Percentiles rank a stretch among this genome's conserved stretches.
phyloP scores from a whole-genome alignment of 2,329 filamentous ascomycete species.

The Cryphonectria radicalis region DNA sequence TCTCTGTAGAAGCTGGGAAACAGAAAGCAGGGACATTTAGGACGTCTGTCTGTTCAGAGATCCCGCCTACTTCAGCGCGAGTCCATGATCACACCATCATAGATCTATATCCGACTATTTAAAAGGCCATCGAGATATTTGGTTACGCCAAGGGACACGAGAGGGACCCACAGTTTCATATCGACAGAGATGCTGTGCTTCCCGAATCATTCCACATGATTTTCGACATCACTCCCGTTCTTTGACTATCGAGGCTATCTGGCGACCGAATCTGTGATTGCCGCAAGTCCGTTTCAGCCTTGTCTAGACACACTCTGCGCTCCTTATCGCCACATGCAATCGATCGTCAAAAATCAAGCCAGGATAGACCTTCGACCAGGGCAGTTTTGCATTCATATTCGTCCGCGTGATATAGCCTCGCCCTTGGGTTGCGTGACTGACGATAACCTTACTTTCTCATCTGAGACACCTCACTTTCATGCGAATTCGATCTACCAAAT shows the following conservation, averaged over 20 bases:
- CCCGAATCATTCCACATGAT: constrained; percentile 6
- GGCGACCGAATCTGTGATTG: constrained; percentile 19
- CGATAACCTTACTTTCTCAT: not conserved
- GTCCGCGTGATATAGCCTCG: constrained; percentile 18
- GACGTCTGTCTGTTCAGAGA: not conserved
- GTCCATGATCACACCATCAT: not conserved
- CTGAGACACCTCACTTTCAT: constrained; percentile 21
- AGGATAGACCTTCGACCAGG: constrained; percentile 9
- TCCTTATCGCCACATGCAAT: constrained; percentile 19
- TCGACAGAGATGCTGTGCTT: constrained; percentile 8
- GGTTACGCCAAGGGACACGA: not conserved
- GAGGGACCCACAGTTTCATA: not conserved
- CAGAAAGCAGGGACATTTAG: not conserved
- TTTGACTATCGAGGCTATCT: not conserved
- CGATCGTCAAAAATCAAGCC: constrained; percentile 9
- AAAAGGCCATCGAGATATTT: not conserved
- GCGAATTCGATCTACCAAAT: constrained; percentile 5
- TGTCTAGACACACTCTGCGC: constrained; percentile 18
- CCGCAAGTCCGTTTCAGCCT: constrained; percentile 29
- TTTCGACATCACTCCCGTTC: constrained; percentile 5
- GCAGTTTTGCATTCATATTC: constrained; percentile 10
- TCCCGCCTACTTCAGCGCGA: not conserved
- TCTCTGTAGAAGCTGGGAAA: not conserved
- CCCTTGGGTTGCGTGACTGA: not conserved
- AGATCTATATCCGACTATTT: not conserved